These are phyloP conservation scores for Pelargonium exstipulatum DNA, from an alignment of 441 rosid species.

Conservation along the genomic window DNA sequence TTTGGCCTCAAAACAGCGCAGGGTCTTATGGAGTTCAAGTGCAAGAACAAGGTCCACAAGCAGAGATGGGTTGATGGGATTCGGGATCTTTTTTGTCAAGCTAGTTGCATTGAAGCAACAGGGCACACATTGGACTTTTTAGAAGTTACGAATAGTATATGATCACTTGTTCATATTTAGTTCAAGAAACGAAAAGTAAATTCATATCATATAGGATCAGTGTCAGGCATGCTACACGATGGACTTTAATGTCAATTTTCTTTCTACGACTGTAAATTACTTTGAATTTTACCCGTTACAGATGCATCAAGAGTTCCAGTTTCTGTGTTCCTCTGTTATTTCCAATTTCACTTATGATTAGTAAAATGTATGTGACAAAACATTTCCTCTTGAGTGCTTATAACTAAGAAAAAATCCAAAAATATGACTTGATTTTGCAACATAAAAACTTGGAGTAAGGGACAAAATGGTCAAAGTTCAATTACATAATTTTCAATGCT, in stretches of 20 bases:
- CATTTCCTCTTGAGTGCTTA: too few relatives aligned
- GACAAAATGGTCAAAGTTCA: background rate
- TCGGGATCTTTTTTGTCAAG: slow-evolving; percentile 55
- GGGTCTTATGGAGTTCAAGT: slow-evolving; percentile 77
- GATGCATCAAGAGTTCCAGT: too few relatives aligned
- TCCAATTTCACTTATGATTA: too few relatives aligned
- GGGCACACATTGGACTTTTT: slow-evolving; percentile 44
- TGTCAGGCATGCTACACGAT: background rate
- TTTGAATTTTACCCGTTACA: background rate
- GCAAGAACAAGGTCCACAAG: slow-evolving; percentile 73
- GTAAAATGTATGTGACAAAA: too few relatives aligned
- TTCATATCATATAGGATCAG: background rate
- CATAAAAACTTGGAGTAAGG: background rate
- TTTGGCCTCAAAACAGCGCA: slow-evolving; percentile 79
- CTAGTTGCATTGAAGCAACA: slow-evolving; percentile 35
- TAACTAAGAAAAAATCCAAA: too few relatives aligned
- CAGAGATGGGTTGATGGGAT: slow-evolving; percentile 78
- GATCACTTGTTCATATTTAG: slow-evolving; percentile 17
- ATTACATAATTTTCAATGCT: background rate
- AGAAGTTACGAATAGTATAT: slow-evolving; percentile 32
- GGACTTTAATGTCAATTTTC: background rate
- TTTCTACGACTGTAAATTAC: background rate
- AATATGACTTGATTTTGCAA: too few relatives aligned
- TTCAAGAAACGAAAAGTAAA: slow-evolving; percentile 6
- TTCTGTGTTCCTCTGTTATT: too few relatives aligned